Conservation (phyloP, 164 flowering plant species). For the Platanus orientalis region DNA sequence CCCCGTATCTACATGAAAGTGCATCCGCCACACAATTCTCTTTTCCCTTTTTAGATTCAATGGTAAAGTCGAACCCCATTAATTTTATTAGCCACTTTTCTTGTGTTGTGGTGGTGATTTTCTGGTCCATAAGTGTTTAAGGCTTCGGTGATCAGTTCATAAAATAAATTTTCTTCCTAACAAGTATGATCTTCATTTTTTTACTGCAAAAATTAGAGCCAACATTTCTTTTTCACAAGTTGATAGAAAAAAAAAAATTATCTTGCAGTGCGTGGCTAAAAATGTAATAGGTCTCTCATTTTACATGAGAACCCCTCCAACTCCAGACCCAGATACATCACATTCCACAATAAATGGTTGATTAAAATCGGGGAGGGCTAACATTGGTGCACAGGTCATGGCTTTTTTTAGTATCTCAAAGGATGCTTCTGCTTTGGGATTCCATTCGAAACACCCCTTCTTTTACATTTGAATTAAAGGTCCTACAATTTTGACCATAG, state of each 20-base stretch:
- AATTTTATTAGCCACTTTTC: slow-evolving; percentile 9
- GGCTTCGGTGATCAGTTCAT: too few species aligned
- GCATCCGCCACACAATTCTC: slow-evolving; percentile 1
- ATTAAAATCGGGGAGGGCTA: too few species aligned
- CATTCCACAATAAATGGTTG: too few species aligned
- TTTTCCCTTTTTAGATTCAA: slow-evolving; percentile 5
- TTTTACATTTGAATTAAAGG: background rate
- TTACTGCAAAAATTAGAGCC: background rate
- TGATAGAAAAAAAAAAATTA: background rate
- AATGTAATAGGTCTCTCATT: background rate
- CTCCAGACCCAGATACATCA: background rate
- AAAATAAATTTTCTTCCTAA: too few species aligned
- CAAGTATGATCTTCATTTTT: slow-evolving; percentile 9
- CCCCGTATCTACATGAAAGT: background rate
- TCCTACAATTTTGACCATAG: too few species aligned
- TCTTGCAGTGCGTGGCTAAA: background rate
- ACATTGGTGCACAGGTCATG: too few species aligned
- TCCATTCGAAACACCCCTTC: background rate
- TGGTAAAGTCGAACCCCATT: slow-evolving; percentile 1
- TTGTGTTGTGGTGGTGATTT: background rate
- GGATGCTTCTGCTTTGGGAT: background rate
- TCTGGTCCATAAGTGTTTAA: background rate
- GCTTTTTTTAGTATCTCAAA: too few species aligned
- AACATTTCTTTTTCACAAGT: slow-evolving; percentile 12
- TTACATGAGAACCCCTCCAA: background rate